Evolutionary conservation across 2,329 filamentous ascomycete genomes (phyloP).

Genomic region (Escovopsis sp.): DNA sequence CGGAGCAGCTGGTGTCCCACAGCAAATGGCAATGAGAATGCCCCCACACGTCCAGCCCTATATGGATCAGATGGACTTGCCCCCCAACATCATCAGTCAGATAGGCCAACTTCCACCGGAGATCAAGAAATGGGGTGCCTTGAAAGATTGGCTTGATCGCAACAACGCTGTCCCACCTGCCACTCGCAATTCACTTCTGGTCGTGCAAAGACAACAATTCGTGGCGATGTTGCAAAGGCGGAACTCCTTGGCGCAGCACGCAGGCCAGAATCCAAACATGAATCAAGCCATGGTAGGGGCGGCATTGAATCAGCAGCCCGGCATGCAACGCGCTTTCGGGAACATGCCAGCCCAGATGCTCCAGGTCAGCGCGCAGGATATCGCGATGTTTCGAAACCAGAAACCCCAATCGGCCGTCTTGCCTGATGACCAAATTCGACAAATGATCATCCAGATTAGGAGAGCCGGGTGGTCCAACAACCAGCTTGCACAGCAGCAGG

Average conservation of each 20-base stretch:
- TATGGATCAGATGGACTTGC: constrained; percentile 36
- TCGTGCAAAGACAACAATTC: constrained; percentile 27
- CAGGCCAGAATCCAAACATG: constrained; percentile 16
- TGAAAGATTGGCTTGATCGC: constrained; percentile 27
- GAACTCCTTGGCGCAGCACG: constrained; percentile 15
- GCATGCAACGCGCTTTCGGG: constrained; percentile 11
- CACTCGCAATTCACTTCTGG: constrained; percentile 18
- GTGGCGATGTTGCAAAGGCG: constrained; percentile 17
- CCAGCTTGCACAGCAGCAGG: constrained; percentile 17
- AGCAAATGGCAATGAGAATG: constrained; percentile 14
- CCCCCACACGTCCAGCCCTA: constrained; percentile 18
- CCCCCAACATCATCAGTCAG: constrained; percentile 18
- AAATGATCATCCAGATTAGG: constrained; percentile 20
- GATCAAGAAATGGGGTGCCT: constrained; percentile 34
- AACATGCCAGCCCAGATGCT: constrained; percentile 18
- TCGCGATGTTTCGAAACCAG: constrained; percentile 16
- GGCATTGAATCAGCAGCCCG: constrained; percentile 14
- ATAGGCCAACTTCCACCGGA: constrained; percentile 23
- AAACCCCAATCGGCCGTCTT: constrained; percentile 14
- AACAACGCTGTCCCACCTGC: constrained; percentile 20
- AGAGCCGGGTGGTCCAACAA: constrained; percentile 16
- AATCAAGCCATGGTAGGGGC: constrained; percentile 12
- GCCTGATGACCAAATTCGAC: constrained; percentile 20
- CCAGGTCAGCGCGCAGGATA: constrained; percentile 20
- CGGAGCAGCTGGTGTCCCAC: constrained; percentile 13